These are phyloP conservation scores for Aeschynomene evenia DNA, from an alignment of 306 rosid species.

Conservation along the genomic window DNA sequence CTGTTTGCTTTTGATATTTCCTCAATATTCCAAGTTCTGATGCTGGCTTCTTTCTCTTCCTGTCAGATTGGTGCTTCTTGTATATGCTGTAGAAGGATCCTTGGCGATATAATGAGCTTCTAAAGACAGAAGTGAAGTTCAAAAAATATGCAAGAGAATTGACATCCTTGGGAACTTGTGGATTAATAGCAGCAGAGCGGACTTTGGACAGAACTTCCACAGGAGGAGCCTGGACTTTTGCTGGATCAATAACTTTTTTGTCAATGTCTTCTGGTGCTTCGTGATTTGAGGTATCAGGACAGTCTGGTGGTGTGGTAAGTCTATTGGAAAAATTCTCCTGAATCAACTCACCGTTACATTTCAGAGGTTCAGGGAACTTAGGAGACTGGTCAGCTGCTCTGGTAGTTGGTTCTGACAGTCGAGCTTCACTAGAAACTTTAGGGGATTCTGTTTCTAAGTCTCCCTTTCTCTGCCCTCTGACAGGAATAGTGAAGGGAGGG, in stretches of 20 bases:
- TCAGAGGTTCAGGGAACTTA: constrained; percentile 30
- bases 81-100: constrained; percentile 45
- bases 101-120: constrained; percentile 47
- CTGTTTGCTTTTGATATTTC: constrained; percentile 30
- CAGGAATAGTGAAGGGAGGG: constrained; percentile 61
- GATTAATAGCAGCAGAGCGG: constrained; percentile 45
- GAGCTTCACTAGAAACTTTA: constrained; percentile 31
- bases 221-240: constrained; percentile 38
- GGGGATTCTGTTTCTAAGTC: constrained; percentile 37
- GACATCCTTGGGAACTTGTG: constrained; percentile 11
- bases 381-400: constrained; percentile 27
- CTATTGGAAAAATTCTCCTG: constrained; percentile 30
- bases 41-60: constrained; percentile 51
- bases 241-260: constrained; percentile 36
- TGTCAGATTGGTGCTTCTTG: constrained; percentile 39
- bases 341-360: constrained; percentile 14
- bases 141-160: constrained; percentile 33
- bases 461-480: constrained; percentile 42
- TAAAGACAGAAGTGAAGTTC: constrained; percentile 43
- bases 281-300: constrained; percentile 24
- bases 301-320: constrained; percentile 20
- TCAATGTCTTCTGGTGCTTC: constrained; percentile 31
- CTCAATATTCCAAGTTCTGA: constrained; percentile 32
- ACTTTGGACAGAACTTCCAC: constrained; percentile 42
- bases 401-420: constrained; percentile 25